Conservation (phyloP, 179 eudicot species). For the Gypsophila paniculata region DNA sequence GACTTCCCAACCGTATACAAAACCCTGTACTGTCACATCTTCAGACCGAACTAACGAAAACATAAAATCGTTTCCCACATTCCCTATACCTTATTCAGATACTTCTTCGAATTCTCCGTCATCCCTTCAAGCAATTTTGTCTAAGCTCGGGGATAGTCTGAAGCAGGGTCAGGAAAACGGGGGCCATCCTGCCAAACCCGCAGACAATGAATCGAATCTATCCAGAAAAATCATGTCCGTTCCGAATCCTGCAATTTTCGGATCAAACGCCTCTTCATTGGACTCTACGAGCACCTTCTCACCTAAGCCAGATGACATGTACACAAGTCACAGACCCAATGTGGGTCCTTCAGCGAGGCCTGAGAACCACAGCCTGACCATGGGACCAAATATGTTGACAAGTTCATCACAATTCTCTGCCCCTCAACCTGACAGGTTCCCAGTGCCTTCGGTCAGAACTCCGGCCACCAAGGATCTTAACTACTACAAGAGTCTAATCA, state of each 20-base stretch:
- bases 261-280: slow-evolving; percentile 10
- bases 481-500: slow-evolving; percentile 46
- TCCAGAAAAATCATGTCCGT: neutral
- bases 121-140: neutral
- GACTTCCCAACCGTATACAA: neutral
- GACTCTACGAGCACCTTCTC: neutral
- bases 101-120: slow-evolving; percentile 4
- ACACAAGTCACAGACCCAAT: slow-evolving; percentile 7
- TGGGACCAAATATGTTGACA: neutral
- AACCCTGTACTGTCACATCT: neutral
- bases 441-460: slow-evolving; percentile 16
- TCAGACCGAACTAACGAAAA: neutral
- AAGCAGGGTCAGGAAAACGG: slow-evolving; percentile 13
- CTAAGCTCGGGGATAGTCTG: neutral
- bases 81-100: slow-evolving; percentile 6
- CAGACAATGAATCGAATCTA: neutral
- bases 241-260: neutral
- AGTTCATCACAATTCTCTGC: slow-evolving; percentile 1
- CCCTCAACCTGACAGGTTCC: neutral
- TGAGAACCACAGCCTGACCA: slow-evolving; percentile 11
- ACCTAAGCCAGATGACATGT: neutral
- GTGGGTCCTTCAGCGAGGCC: slow-evolving; percentile 9
- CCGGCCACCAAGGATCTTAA: slow-evolving; percentile 31
- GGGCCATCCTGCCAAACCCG: neutral
- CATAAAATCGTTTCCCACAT: slow-evolving; percentile 2